Percentiles rank a stretch among this genome's conserved stretches.
phyloP scores from a whole-genome alignment of 2,329 filamentous ascomycete genomes.

The Corynespora cassiicola region DNA sequence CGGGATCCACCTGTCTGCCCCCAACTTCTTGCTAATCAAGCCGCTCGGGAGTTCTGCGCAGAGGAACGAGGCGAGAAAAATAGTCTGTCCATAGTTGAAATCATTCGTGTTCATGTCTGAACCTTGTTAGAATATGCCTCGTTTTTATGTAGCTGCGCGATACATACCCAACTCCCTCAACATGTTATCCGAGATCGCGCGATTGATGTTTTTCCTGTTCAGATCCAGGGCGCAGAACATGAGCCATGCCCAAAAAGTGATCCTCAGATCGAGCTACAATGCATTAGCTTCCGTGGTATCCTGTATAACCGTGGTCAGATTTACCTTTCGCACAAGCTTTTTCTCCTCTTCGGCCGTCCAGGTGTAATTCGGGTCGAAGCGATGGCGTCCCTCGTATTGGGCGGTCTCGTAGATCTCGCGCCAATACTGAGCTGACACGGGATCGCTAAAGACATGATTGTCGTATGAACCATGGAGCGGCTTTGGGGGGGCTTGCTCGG shows the following conservation, averaged over 20 bases:
- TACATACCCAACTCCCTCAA: slow-evolving; percentile 34
- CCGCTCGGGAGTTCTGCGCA: slow-evolving; percentile 58
- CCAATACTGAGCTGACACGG: slow-evolving; percentile 31
- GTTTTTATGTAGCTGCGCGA: slow-evolving; percentile 23
- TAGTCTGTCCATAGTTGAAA: slow-evolving; percentile 42
- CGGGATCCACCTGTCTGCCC: slow-evolving; percentile 53
- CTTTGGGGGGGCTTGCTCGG: too few relatives aligned
- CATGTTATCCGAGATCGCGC: slow-evolving; percentile 44
- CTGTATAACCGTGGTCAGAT: background rate
- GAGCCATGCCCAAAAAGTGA: slow-evolving; percentile 48
- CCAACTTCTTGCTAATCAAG: slow-evolving; percentile 59
- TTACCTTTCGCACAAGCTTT: slow-evolving; percentile 53
- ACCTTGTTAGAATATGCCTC: slow-evolving; percentile 10
- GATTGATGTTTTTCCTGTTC: slow-evolving; percentile 56
- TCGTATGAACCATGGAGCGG: slow-evolving; percentile 22
- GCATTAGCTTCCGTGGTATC: background rate
- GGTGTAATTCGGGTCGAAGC: slow-evolving; percentile 56
- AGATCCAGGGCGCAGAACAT: slow-evolving; percentile 59
- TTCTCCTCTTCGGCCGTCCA: slow-evolving; percentile 57
- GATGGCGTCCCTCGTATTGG: slow-evolving; percentile 47
- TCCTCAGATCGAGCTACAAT: slow-evolving; percentile 31
- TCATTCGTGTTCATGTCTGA: slow-evolving; percentile 38
- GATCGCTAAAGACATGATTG: slow-evolving; percentile 29
- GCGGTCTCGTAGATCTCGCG: slow-evolving; percentile 32
- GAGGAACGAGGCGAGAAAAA: slow-evolving; percentile 50